phyloP scores from a whole-genome alignment of 352 stramenopile genomes.

The Pythium angustatum region DNA sequence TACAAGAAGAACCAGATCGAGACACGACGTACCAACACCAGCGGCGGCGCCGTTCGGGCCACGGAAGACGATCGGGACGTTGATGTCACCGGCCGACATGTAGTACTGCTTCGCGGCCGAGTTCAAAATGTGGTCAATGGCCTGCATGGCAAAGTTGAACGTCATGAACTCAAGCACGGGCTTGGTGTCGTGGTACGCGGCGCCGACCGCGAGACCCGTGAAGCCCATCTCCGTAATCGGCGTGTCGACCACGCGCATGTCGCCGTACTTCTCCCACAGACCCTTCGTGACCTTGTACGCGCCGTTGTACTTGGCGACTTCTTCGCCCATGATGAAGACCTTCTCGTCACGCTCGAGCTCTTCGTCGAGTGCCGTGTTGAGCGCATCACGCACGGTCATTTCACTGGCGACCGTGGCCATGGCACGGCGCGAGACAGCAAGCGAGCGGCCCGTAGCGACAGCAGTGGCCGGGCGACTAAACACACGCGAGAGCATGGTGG shows the following conservation, averaged over 20 bases:
- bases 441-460: conserved; percentile 21
- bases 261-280: conserved; percentile 99
- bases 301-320: conserved; percentile 99
- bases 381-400: conserved; percentile 98
- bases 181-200: conserved; percentile 96
- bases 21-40: conserved; percentile 83
- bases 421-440: conserved; percentile 42
- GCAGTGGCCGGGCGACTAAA: conserved; percentile 29
- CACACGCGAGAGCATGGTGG: conserved; percentile 48
- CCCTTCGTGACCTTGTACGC: conserved; percentile 99
- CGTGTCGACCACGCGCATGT: conserved; percentile 99
- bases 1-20: not conserved
- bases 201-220: conserved; percentile 92
- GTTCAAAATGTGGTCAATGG: conserved; percentile 99
- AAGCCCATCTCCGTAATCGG: conserved; percentile 99
- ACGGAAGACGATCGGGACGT: conserved; percentile 99
- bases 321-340: conserved; percentile 96
- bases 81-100: conserved; percentile 98
- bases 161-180: conserved; percentile 99
- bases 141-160: conserved; percentile 99
- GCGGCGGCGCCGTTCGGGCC: conserved; percentile 97
- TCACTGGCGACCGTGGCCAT: conserved; percentile 78
- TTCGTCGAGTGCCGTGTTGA: conserved; percentile 98
- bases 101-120: conserved; percentile 99
- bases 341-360: conserved; percentile 97